These are phyloP conservation scores for Penicillium manginii DNA, from an alignment of 495 filamentous ascomycete genomes.

Conservation along the genomic window DNA sequence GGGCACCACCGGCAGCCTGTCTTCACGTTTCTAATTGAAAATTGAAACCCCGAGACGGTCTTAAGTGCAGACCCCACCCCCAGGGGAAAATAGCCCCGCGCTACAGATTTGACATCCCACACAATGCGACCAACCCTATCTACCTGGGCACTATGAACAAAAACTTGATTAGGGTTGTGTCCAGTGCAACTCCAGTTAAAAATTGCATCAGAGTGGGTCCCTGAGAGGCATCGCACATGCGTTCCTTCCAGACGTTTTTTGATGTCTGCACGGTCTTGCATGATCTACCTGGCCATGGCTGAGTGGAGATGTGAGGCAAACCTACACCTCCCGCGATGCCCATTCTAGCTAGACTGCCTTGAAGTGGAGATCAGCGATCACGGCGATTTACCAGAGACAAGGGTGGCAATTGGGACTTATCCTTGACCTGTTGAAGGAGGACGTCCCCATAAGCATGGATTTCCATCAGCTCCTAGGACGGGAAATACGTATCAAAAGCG, in stretches of 20 bases:
- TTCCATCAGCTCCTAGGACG: neutral
- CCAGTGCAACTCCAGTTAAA: neutral
- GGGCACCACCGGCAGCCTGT: no score
- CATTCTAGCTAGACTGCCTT: slow-evolving; percentile 1
- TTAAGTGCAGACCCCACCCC: no score
- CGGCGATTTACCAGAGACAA: neutral
- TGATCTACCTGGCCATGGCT: slow-evolving; percentile 13
- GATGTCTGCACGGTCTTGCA: slow-evolving; percentile 21
- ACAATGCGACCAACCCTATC: no score
- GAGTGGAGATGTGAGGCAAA: slow-evolving; percentile 1
- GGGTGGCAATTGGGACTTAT: neutral
- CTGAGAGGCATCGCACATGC: slow-evolving; percentile 18
- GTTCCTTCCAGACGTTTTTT: slow-evolving; percentile 14
- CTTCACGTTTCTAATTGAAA: no score
- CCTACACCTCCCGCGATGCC: slow-evolving; percentile 5
- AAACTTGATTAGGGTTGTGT: slow-evolving; percentile 5
- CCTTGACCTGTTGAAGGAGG: neutral
- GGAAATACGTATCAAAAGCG: neutral
- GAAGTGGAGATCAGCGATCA: neutral
- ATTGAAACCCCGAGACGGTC: no score
- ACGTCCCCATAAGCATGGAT: neutral
- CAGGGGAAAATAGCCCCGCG: no score
- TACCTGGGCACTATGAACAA: neutral
- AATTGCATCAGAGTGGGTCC: slow-evolving; percentile 18
- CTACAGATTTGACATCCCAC: no score